Evolutionary conservation across 108 stramenopile species (phyloP).

Genomic region (Nannochloropsis gaditana): DNA sequence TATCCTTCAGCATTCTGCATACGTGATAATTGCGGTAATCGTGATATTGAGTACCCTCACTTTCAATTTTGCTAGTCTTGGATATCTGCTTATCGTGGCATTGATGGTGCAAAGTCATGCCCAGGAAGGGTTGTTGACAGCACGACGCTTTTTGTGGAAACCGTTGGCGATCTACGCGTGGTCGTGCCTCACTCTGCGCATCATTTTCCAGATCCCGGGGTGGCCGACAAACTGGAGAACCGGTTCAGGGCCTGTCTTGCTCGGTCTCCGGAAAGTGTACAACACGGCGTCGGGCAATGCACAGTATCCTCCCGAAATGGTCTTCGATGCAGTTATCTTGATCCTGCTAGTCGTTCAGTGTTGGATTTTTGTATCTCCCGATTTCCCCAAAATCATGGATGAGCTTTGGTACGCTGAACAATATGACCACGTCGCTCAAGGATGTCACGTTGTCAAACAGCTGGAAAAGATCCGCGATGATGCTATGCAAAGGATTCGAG

Average conservation of each 20-base stretch:
- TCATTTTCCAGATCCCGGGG: neutral
- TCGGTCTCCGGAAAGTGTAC: neutral
- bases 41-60: slow-evolving; percentile 12
- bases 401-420: neutral
- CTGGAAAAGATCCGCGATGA: neutral
- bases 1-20: neutral
- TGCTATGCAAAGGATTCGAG: neutral
- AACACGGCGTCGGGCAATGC: neutral
- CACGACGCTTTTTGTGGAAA: neutral
- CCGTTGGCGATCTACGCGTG: neutral
- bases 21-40: neutral
- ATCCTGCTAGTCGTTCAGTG: neutral
- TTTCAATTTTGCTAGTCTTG: slow-evolving; percentile 8
- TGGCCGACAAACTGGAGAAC: slow-evolving; percentile 2
- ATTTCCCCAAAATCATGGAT: neutral
- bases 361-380: neutral
- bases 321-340: neutral
- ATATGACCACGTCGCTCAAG: neutral
- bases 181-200: neutral
- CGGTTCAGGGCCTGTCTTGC: neutral
- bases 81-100: neutral
- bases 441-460: slow-evolving; percentile 9
- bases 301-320: neutral
- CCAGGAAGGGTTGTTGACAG: slow-evolving; percentile 2
- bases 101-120: neutral